phyloP scores from a whole-genome alignment of 345 rosid genomes.

The Turnera subulata region DNA sequence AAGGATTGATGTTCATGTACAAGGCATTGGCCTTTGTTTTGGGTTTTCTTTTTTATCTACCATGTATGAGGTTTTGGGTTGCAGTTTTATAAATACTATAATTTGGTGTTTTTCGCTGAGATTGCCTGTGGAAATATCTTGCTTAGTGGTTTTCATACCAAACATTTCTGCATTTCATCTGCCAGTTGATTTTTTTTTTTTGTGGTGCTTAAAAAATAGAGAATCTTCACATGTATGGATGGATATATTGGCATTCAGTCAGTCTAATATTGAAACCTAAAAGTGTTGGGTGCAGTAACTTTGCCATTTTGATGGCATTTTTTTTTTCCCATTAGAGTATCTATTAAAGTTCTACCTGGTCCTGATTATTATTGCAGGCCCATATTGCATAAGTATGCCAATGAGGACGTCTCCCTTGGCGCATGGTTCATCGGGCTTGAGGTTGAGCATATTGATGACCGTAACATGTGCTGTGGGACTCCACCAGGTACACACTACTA shows the following conservation, averaged over 20 bases:
- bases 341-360: slow-evolving; percentile 6
- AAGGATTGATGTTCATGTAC: slow-evolving; percentile 18
- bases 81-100: not conserved
- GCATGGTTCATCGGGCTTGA: slow-evolving; percentile 97
- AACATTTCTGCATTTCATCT: not conserved
- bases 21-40: not conserved
- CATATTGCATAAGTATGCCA: slow-evolving; percentile 85
- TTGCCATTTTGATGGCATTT: slow-evolving; percentile 4
- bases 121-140: not conserved
- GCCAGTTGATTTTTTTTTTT: not conserved
- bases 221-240: not conserved
- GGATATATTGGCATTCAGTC: not conserved
- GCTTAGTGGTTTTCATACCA: not conserved
- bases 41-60: too few relatives aligned
- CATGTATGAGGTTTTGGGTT: too few relatives aligned
- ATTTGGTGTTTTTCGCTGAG: slow-evolving; percentile 2
- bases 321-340: not conserved
- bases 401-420: slow-evolving; percentile 94
- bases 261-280: not conserved
- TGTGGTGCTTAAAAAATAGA: not conserved
- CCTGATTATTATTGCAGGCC: slow-evolving; percentile 51
- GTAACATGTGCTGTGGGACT: slow-evolving; percentile 87
- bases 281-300: not conserved
- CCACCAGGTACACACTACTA: slow-evolving; percentile 99
- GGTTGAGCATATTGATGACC: slow-evolving; percentile 91